Evolutionary conservation across 148 eudicot genomes (phyloP), one percentile per base, ranked within the genome.

Genomic region (Vaccinium vitisidaea): DNA sequence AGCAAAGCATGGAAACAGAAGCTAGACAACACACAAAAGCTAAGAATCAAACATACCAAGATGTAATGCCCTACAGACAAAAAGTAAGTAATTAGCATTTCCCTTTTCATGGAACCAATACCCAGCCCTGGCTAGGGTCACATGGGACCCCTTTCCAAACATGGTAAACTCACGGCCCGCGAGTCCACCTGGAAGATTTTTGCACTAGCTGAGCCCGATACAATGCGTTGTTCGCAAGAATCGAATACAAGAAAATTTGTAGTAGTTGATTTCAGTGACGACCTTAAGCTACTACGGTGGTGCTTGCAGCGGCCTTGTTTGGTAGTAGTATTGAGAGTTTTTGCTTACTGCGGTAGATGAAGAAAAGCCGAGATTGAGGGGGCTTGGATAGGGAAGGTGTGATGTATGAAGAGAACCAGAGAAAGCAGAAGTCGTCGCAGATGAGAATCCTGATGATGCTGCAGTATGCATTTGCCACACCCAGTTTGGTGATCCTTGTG

Each of bases 401-500:
- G 85, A 74, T 9, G 84, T 74, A 36, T 84, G 82, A 84, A 46
- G 58, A 43, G 82, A 79, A 79, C 49, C 69, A 0, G 23, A 30
- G 48, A 77, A 19, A 77, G 80, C 43, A 78, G 80, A 9, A 52
- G 80, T 52, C 27, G 61, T 61, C 32, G 91, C 82, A 82, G 89
- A 79, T 78, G 88, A 80, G 94, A 92, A 92, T 88, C 92, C 92
- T 89, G 87, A 87, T 87, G 91, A 92, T 88, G 89, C 90, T 83
- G 89, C 91, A 25, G 82, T n/a, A 73, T 88, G 86, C 85, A 86
- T 81, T 82, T 88, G 88, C 92, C 91, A 86, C 69, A 80, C 86
- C 90, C 88, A 86, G 49, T 87, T 82, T 49, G 81, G 87, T 19
- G 84, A 81, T 27, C 85, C 76, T 50, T 55, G 84, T 36, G 74